Percentiles rank a stretch among this genome's conserved stretches.
These are phyloP conservation scores for Magnusiomyces paraingens DNA, from an alignment of 1,139 yeast species.

Conservation along the genomic window DNA sequence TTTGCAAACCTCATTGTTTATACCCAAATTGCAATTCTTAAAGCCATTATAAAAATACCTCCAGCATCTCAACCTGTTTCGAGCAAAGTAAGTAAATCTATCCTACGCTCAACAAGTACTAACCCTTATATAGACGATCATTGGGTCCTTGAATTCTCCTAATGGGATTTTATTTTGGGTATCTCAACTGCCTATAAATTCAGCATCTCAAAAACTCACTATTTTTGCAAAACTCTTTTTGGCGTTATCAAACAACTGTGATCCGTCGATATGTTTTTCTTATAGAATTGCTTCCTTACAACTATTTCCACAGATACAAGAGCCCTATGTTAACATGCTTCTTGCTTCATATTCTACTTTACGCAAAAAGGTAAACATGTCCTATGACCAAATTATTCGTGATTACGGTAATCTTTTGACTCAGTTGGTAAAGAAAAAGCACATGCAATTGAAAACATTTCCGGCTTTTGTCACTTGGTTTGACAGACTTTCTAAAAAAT, in stretches of 20 bases:
- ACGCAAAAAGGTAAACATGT: conserved; percentile 12
- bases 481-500: conserved; percentile 5
- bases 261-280: conserved; percentile 18
- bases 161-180: conserved; percentile 19
- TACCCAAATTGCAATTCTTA: conserved; percentile 18
- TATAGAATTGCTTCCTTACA: conserved; percentile 17
- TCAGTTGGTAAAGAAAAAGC: conserved; percentile 11
- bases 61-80: conserved; percentile 16
- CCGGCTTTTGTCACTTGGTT: conserved; percentile 12
- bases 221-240: conserved; percentile 18
- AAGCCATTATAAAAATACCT: conserved; percentile 16
- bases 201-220: conserved; percentile 11
- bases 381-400: conserved; percentile 8
- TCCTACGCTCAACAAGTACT: neutral
- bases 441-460: conserved; percentile 6
- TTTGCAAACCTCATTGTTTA: conserved; percentile 17
- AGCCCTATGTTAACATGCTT: conserved; percentile 14
- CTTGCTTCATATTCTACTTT: conserved; percentile 18
- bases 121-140: conserved; percentile 9
- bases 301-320: conserved; percentile 15
- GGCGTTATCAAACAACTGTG: conserved; percentile 18
- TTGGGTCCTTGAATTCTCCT: conserved; percentile 5
- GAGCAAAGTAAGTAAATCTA: conserved; percentile 13
- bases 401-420: conserved; percentile 16
- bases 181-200: conserved; percentile 8